Conservation (phyloP, 257 asterid genomes). For the Ehretia macrophylla region DNA sequence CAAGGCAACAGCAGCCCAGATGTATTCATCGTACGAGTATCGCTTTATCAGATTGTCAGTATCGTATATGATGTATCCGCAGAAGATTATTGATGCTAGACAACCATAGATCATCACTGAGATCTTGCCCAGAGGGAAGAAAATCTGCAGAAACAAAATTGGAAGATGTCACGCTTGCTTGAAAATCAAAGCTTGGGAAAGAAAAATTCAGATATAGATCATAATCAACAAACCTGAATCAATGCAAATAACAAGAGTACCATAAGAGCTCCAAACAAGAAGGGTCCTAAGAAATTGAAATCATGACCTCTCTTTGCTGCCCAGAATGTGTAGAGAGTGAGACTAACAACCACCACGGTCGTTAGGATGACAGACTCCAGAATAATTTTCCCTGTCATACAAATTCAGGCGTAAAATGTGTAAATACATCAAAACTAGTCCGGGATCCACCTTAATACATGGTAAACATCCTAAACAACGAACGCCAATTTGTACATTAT, state of each 20-base stretch:
- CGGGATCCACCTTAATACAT: too few relatives aligned
- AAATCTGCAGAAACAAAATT: constrained; percentile 36
- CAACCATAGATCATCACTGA: constrained; percentile 36
- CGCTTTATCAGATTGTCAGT: constrained; percentile 46
- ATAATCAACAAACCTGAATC: constrained; percentile 40
- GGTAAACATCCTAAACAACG: too few relatives aligned
- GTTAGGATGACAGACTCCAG: constrained; percentile 49
- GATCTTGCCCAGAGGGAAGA: constrained; percentile 47
- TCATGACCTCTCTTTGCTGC: constrained; percentile 66
- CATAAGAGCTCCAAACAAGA: constrained; percentile 33
- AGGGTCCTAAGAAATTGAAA: constrained; percentile 50
- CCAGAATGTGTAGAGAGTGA: constrained; percentile 68
- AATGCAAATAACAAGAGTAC: constrained; percentile 29
- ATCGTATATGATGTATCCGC: constrained; percentile 48
- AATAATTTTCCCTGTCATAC: constrained; percentile 35
- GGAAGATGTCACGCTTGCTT: background rate
- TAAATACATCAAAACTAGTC: too few relatives aligned
- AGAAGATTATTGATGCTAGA: constrained; percentile 31
- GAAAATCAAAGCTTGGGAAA: background rate
- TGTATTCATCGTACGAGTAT: constrained; percentile 42
- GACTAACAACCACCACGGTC: constrained; percentile 45
- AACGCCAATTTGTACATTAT: too few relatives aligned
- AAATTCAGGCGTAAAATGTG: background rate
- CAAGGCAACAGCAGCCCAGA: constrained; percentile 53
- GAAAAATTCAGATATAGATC: background rate